Evolutionary conservation across 2,329 filamentous ascomycete genomes (phyloP).

Genomic region (Grosmannia serpens): DNA sequence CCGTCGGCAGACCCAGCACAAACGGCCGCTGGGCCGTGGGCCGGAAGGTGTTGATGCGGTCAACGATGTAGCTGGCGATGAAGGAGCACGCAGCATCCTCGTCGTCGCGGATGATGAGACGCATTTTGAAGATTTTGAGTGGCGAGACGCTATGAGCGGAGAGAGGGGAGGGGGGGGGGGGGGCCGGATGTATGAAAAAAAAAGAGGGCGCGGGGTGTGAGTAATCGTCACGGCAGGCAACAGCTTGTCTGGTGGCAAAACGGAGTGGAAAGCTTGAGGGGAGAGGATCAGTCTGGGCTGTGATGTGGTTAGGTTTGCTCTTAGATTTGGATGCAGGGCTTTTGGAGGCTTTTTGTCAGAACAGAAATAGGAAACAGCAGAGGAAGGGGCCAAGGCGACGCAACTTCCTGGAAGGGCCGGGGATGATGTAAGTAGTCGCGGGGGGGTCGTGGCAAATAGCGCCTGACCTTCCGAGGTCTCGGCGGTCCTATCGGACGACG

Average conservation of each 20-base stretch:
- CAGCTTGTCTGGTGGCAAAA: not conserved
- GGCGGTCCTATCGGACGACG: not conserved
- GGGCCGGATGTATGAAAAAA: not conserved
- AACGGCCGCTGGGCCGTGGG: conserved; percentile 55
- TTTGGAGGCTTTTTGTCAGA: not conserved
- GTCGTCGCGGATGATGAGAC: conserved; percentile 61
- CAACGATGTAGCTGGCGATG: conserved; percentile 63
- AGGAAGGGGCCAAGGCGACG: not conserved
- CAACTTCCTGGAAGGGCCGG: not conserved
- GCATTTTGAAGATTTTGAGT: conserved; percentile 37
- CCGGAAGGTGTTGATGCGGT: conserved; percentile 56
- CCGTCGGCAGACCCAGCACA: conserved; percentile 62
- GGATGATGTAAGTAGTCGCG: not conserved
- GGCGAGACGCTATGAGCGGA: not conserved
- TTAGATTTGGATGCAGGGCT: not conserved
- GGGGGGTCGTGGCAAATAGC: not conserved
- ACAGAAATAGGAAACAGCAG: not conserved
- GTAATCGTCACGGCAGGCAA: not conserved
- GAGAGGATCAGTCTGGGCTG: not conserved
- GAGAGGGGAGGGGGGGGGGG: not conserved
- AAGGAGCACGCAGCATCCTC: conserved; percentile 51
- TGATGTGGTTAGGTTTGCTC: not conserved
- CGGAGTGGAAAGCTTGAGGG: not conserved
- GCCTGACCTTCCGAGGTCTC: not conserved
- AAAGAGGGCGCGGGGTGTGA: not conserved